Percentiles rank a stretch among this genome's conserved stretches.
Evolutionary conservation across 2,329 filamentous ascomycete genomes (phyloP).

Genomic region (Neofusicoccum cordaticola): DNA sequence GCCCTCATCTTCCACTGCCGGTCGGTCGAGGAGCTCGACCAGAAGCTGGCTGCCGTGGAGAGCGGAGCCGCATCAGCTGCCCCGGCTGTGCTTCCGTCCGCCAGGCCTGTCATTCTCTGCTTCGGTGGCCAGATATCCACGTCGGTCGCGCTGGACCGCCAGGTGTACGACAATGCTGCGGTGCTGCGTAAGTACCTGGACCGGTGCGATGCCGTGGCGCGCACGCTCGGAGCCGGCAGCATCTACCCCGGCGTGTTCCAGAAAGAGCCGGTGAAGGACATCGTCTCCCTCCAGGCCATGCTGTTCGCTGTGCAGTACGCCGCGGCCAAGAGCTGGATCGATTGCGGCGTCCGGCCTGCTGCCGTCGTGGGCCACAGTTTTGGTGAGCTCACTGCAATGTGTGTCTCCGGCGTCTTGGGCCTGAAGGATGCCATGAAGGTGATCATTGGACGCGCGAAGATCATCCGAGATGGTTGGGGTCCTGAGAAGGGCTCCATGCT

Average conservation of each 20-base stretch:
- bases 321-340: conserved; percentile 29
- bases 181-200: conserved; percentile 24
- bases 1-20: background rate
- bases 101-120: conserved; percentile 21
- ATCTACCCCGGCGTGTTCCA: conserved; percentile 25
- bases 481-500: conserved; percentile 27
- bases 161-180: conserved; percentile 18
- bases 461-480: conserved; percentile 23
- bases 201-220: conserved; percentile 1
- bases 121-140: conserved; percentile 25
- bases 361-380: conserved; percentile 22
- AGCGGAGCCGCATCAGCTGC: background rate
- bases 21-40: background rate
- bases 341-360: conserved; percentile 19
- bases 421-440: conserved; percentile 4
- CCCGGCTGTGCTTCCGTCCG: background rate
- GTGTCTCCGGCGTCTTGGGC: conserved; percentile 1
- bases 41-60: background rate
- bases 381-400: conserved; percentile 15
- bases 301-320: conserved; percentile 34
- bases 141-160: conserved; percentile 17
- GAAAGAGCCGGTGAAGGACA: conserved; percentile 17
- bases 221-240: conserved; percentile 15
- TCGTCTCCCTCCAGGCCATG: conserved; percentile 27
- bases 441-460: background rate